Evolutionary conservation across 331 rosid species (phyloP), one percentile per base, ranked within the genome.

Genomic region (Saraca asoca): DNA sequence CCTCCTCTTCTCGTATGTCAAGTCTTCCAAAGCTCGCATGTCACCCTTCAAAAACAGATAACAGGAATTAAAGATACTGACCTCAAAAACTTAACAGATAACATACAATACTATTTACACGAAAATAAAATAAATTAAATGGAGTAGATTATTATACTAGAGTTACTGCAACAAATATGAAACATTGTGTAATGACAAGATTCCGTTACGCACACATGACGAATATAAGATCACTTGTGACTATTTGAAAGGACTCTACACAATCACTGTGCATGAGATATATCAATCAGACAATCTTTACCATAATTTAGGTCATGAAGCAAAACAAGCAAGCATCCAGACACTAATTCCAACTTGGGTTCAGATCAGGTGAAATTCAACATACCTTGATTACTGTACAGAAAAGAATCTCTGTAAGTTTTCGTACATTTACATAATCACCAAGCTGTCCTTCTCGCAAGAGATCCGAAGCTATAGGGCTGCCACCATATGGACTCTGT

Each of bases 401-500:
- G 70, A 94, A 81, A 62, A 94, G 78, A 74, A 88, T 90, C 87
- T 94, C 97, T 68, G 85, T 94, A 60, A 94, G 80, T 79, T 94
- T 90, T 57, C 99, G 88, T 73, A 90, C 20, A 73, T 94, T 94
- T 37, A 94, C 95, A 79, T 88, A 93, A 78, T 94, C 99, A 9
- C 99, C 96, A 64, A 94, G 92, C 78, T 94, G 99, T 66, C 99
- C 99, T 79, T 88, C 95, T 54, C 97, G 87, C 75, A 94, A 82
- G 69, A 90, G 89, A 82, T 90, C 99, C 0, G 99, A 90, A 62
- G 99, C 97, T 68, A 90, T 90, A 20, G 99, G 97, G 75, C 90
- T 90, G 59, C 99, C 99, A 15, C 99, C 97, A 68, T 90, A 94
- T 13, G 99, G 99, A 74, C 99, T 94, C 66, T 94, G 99, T 13